These are phyloP conservation scores for Lonicera japonica DNA, from an alignment of 129 eudicot species.

Conservation along the genomic window DNA sequence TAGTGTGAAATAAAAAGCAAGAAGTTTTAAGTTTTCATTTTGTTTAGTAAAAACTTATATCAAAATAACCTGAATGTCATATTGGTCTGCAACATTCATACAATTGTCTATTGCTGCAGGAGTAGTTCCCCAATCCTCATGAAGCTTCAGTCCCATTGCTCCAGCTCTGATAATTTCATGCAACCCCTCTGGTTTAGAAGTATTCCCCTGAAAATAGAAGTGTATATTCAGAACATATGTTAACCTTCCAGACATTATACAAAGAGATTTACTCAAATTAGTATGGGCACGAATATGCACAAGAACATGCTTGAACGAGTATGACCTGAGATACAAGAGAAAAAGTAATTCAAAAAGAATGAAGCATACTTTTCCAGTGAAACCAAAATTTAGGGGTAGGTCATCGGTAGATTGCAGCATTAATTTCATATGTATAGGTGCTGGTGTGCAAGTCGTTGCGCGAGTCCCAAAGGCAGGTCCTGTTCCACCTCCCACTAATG, in stretches of 20 bases:
- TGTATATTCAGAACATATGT: neutral
- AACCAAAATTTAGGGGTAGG: conserved; percentile 87
- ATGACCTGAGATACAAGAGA: neutral
- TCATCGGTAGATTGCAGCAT: conserved; percentile 95
- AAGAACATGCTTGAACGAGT: conserved; percentile 8
- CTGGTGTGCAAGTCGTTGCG: conserved; percentile 97
- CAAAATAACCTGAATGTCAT: conserved; percentile 72
- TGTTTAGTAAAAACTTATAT: neutral
- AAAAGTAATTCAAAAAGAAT: conserved; percentile 9
- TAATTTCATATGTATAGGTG: conserved; percentile 69
- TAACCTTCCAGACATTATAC: neutral
- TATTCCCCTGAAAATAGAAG: conserved; percentile 56
- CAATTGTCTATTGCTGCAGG: conserved; percentile 92
- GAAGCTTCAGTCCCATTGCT: conserved; percentile 98
- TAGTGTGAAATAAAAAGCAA: neutral
- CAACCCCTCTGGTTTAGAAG: conserved; percentile 77
- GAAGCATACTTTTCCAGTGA: conserved; percentile 78
- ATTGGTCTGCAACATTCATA: conserved; percentile 76
- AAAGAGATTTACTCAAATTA: neutral
- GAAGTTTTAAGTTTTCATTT: neutral
- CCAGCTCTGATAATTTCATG: conserved; percentile 90
- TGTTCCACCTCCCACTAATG: conserved; percentile 98
- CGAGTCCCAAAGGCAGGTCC: conserved; percentile 97
- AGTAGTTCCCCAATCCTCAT: conserved; percentile 99
- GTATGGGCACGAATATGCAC: neutral